Conservation (phyloP, 306 rosid genomes). For the Gleditsia sinensis region DNA sequence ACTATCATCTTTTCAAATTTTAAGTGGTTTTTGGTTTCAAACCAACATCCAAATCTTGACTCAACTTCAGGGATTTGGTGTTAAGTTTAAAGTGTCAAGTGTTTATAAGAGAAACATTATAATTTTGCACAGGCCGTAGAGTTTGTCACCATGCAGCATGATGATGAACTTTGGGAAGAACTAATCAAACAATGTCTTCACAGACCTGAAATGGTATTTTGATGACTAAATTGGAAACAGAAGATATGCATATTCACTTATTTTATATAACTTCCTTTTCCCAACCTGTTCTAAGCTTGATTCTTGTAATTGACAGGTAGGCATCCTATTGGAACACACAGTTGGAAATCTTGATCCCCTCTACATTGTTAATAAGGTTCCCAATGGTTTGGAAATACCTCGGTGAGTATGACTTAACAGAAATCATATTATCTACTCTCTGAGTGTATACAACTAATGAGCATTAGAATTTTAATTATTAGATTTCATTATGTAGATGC, state of each 20-base stretch:
- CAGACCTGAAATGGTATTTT: slow-evolving; percentile 55
- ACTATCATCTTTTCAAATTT: slow-evolving; percentile 36
- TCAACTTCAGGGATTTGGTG: slow-evolving; percentile 19
- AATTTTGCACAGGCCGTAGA: slow-evolving; percentile 79
- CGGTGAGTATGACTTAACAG: slow-evolving; percentile 56
- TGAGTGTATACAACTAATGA: background rate
- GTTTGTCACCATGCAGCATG: slow-evolving; percentile 66
- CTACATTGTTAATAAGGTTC: slow-evolving; percentile 92
- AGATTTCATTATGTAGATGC: slow-evolving; percentile 1
- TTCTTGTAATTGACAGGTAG: slow-evolving; percentile 67
- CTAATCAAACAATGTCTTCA: slow-evolving; percentile 58
- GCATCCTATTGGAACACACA: slow-evolving; percentile 91
- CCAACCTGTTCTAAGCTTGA: slow-evolving; percentile 27
- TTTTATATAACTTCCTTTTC: slow-evolving; percentile 10
- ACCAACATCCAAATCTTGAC: slow-evolving; percentile 20
- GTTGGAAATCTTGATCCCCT: slow-evolving; percentile 81
- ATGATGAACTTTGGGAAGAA: slow-evolving; percentile 66
- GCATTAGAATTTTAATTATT: slow-evolving; percentile 6
- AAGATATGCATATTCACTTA: slow-evolving; percentile 4
- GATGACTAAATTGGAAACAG: slow-evolving; percentile 12
- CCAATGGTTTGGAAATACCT: slow-evolving; percentile 92
- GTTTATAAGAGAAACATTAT: slow-evolving; percentile 4
- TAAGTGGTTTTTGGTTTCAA: slow-evolving; percentile 35
- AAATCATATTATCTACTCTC: slow-evolving; percentile 2
- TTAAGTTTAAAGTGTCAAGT: slow-evolving; percentile 31